phyloP scores from a whole-genome alignment of 176 grass and related monocot genomes.

The Cenchrus americanus region DNA sequence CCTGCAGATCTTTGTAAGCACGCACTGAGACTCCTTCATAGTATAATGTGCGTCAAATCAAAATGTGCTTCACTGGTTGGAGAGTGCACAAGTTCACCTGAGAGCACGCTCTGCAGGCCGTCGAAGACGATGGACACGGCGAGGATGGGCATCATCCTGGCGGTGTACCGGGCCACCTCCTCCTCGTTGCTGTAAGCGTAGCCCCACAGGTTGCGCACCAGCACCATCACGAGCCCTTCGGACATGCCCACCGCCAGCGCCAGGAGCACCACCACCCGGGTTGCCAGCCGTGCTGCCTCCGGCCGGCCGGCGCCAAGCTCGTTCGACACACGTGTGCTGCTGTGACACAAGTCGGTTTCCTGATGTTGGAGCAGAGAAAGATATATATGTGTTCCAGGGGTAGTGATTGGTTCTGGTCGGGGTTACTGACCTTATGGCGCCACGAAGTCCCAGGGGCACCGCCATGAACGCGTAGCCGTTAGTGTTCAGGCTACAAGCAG shows the following conservation, averaged over 20 bases:
- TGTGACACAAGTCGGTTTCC: too few species aligned
- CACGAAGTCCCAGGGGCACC: slow-evolving; percentile 53
- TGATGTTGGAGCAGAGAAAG: too few species aligned
- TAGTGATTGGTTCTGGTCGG: too few species aligned
- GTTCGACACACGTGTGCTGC: slow-evolving; percentile 64
- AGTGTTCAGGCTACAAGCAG: slow-evolving; percentile 49
- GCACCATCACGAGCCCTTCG: slow-evolving; percentile 44
- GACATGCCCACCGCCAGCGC: slow-evolving; percentile 26
- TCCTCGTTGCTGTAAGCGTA: slow-evolving; percentile 56
- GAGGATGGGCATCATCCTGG: slow-evolving; percentile 48
- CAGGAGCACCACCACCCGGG: slow-evolving; percentile 44
- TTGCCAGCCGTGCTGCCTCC: slow-evolving; percentile 42
- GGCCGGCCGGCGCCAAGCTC: slow-evolving; percentile 64
- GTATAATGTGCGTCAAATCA: too few species aligned
- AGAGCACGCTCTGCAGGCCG: slow-evolving; percentile 58
- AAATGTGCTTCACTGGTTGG: too few species aligned
- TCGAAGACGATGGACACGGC: slow-evolving; percentile 55
- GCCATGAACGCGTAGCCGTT: slow-evolving; percentile 40
- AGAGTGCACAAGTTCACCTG: slow-evolving; percentile 38
- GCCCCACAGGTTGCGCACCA: slow-evolving; percentile 50
- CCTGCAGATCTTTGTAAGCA: not conserved
- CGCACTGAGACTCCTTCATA: too few species aligned
- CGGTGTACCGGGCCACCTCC: slow-evolving; percentile 48
- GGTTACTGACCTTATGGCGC: slow-evolving; percentile 51
- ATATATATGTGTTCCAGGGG: too few species aligned